Evolutionary conservation across 2,329 filamentous ascomycete genomes (phyloP).

Genomic region (Orbilia blumenaviensis): DNA sequence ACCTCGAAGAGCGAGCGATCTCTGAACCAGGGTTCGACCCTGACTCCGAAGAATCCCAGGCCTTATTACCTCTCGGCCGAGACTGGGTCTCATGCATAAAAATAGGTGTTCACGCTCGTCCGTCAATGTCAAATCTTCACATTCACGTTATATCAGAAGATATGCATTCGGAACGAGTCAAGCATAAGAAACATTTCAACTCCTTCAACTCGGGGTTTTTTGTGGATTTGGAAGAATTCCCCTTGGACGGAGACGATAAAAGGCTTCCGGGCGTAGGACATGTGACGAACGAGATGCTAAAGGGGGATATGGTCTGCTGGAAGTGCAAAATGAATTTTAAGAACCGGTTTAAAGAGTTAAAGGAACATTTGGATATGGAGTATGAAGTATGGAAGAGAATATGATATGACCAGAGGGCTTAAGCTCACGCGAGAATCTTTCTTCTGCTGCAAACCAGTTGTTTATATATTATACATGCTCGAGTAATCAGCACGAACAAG

Average conservation of each 20-base stretch:
- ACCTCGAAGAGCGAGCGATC: slow-evolving; percentile 61
- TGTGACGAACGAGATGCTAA: slow-evolving; percentile 68
- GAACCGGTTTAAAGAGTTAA: slow-evolving; percentile 77
- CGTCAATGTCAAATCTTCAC: slow-evolving; percentile 92
- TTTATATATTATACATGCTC: no score
- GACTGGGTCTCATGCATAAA: slow-evolving; percentile 80
- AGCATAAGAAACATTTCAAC: slow-evolving; percentile 82
- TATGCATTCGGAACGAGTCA: slow-evolving; percentile 75
- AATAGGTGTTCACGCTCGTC: slow-evolving; percentile 83
- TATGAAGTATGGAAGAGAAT: slow-evolving; percentile 76
- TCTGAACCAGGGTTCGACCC: slow-evolving; percentile 57
- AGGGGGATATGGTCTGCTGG: slow-evolving; percentile 80
- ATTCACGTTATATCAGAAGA: slow-evolving; percentile 87
- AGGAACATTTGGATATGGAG: slow-evolving; percentile 78
- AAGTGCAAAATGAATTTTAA: slow-evolving; percentile 78
- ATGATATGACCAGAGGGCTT: no score
- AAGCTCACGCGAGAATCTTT: no score
- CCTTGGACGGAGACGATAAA: slow-evolving; percentile 72
- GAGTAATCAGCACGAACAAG: no score
- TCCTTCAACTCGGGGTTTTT: slow-evolving; percentile 89
- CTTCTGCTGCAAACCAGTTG: no score
- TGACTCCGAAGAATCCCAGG: slow-evolving; percentile 36
- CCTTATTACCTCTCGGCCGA: slow-evolving; percentile 59
- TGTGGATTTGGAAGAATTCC: slow-evolving; percentile 79
- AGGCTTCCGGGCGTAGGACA: slow-evolving; percentile 64